phyloP scores from a whole-genome alignment of 345 rosid species.

The Eucalyptus paniculata region DNA sequence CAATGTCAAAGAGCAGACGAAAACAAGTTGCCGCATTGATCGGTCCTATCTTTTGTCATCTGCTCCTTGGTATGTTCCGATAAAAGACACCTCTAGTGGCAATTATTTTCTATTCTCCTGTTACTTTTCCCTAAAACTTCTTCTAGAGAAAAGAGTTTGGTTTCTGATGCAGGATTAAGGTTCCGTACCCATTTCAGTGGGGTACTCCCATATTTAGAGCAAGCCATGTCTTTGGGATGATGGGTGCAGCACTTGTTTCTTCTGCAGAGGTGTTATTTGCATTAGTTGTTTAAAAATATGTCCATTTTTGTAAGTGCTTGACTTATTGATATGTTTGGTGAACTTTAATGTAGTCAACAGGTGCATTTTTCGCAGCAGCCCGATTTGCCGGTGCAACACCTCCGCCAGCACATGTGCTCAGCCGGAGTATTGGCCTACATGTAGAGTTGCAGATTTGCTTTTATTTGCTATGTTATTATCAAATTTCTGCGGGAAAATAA shows the following conservation, averaged over 20 bases:
- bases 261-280: slow-evolving; percentile 63
- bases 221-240: slow-evolving; percentile 91
- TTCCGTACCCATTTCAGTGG: slow-evolving; percentile 97
- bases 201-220: slow-evolving; percentile 95
- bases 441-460: slow-evolving; percentile 7
- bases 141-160: not conserved
- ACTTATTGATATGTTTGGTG: not conserved
- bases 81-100: not conserved
- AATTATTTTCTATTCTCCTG: not conserved
- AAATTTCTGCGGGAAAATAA: not conserved
- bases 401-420: slow-evolving; percentile 87
- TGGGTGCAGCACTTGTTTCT: slow-evolving; percentile 87
- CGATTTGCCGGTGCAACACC: slow-evolving; percentile 90
- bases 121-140: not conserved
- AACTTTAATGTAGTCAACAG: slow-evolving; percentile 58
- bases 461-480: not conserved
- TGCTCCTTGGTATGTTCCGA: slow-evolving; percentile 60
- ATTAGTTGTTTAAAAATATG: not conserved
- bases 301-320: not conserved
- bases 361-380: slow-evolving; percentile 70
- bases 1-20: slow-evolving; percentile 40
- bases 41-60: slow-evolving; percentile 57
- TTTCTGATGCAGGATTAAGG: slow-evolving; percentile 48
- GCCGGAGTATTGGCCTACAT: slow-evolving; percentile 90
- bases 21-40: slow-evolving; percentile 77